Conservation (phyloP, 2,329 filamentous ascomycete genomes). For the Colletotrichum sp. region DNA sequence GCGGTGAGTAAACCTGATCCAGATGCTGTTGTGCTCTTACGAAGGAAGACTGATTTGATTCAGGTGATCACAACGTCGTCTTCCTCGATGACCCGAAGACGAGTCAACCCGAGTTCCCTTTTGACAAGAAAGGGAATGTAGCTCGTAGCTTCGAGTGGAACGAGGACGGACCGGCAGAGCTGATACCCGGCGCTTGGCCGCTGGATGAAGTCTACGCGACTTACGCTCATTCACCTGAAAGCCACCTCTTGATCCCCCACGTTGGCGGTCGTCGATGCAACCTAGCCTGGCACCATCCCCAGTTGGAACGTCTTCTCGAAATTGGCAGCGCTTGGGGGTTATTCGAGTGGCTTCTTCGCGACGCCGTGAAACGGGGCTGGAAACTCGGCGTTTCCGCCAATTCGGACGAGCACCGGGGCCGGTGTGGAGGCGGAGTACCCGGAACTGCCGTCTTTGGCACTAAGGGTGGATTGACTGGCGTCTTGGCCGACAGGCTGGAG, state of each 20-base stretch:
- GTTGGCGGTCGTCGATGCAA: constrained; percentile 39
- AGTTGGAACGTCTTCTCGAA: constrained; percentile 37
- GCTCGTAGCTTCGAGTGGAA: constrained; percentile 42
- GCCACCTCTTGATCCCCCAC: constrained; percentile 39
- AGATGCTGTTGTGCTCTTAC: not conserved
- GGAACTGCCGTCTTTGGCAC: constrained; percentile 38
- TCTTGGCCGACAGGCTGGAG: constrained; percentile 24
- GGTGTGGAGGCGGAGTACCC: constrained; percentile 39
- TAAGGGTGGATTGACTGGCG: constrained; percentile 32
- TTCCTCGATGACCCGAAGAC: constrained; percentile 34
- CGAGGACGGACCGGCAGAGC: constrained; percentile 34
- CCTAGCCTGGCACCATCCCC: constrained; percentile 39
- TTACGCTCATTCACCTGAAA: constrained; percentile 34
- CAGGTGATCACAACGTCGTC: constrained; percentile 38
- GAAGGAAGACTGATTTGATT: not conserved
- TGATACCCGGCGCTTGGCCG: constrained; percentile 37
- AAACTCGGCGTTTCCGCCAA: constrained; percentile 39
- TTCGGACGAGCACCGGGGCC: constrained; percentile 38
- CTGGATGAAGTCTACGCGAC: constrained; percentile 41
- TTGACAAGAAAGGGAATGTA: constrained; percentile 35
- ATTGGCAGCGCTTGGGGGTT: constrained; percentile 39
- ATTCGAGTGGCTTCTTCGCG: constrained; percentile 38
- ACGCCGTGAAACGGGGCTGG: constrained; percentile 34
- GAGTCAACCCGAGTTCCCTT: constrained; percentile 31
- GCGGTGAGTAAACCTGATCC: not conserved